These are phyloP conservation scores for Russula brevipes DNA, from an alignment of 768 basidiomycete species.

Conservation along the genomic window DNA sequence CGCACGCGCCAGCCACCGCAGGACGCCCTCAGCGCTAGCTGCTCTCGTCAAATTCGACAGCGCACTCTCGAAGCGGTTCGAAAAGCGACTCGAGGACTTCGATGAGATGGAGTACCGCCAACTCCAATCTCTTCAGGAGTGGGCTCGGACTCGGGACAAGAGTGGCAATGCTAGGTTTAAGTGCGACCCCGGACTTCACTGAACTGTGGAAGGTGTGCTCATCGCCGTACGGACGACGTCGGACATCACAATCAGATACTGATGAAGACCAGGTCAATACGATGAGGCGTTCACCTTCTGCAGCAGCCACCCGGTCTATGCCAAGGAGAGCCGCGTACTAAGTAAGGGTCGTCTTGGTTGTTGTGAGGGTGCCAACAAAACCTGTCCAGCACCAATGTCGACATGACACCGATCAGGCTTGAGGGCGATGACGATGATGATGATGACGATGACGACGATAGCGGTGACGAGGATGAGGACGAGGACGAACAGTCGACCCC, in stretches of 20 bases:
- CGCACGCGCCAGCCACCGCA: slow-evolving; percentile 53
- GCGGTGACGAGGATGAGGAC: slow-evolving; percentile 16
- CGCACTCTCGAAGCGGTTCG: slow-evolving; percentile 63
- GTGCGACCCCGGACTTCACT: slow-evolving; percentile 21
- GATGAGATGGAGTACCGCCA: slow-evolving; percentile 66
- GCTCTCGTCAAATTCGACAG: slow-evolving; percentile 69
- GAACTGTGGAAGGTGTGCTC: neutral
- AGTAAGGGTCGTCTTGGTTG: slow-evolving; percentile 28
- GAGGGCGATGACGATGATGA: slow-evolving; percentile 29
- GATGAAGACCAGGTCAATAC: slow-evolving; percentile 35
- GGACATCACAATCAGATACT: slow-evolving; percentile 50
- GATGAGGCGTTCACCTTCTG: slow-evolving; percentile 32
- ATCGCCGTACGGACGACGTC: slow-evolving; percentile 41
- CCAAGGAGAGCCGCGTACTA: slow-evolving; percentile 61
- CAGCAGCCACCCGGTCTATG: slow-evolving; percentile 45
- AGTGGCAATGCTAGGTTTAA: slow-evolving; percentile 35
- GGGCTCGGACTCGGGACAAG: slow-evolving; percentile 28
- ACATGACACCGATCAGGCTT: slow-evolving; percentile 26
- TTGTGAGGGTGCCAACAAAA: slow-evolving; percentile 36
- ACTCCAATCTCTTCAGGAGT: slow-evolving; percentile 49
- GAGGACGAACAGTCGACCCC: slow-evolving; percentile 22
- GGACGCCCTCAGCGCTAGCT: slow-evolving; percentile 57
- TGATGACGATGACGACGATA: slow-evolving; percentile 18
- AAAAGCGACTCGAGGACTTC: slow-evolving; percentile 63
- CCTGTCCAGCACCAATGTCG: slow-evolving; percentile 23